Conservation (phyloP, 2,329 filamentous ascomycete species). For the Westerdykella aurantiaca region DNA sequence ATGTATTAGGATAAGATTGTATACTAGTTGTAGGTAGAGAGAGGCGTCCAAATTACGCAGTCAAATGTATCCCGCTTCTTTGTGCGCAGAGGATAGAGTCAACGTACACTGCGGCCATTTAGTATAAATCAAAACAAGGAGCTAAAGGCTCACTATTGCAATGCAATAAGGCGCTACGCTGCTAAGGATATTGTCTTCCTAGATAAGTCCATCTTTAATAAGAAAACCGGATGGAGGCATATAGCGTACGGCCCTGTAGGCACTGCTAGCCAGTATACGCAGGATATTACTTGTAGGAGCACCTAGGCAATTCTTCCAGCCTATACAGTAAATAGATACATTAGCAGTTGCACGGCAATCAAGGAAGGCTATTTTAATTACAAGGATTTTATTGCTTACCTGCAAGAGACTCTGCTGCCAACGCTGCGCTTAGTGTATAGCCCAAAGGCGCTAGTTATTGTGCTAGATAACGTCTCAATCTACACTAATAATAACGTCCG, state of each 20-base stretch:
- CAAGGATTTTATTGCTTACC: slow-evolving; percentile 1
- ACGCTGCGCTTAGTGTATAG: not conserved
- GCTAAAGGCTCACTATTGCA: not conserved
- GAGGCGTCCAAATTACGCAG: not conserved
- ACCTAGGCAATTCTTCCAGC: slow-evolving; percentile 7
- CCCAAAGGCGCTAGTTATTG: not conserved
- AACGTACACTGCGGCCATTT: not conserved
- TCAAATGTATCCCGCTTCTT: not conserved
- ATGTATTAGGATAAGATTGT: slow-evolving; percentile 2
- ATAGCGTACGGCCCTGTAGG: slow-evolving; percentile 6
- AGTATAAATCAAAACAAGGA: not conserved
- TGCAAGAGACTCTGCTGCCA: not conserved
- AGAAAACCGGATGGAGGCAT: slow-evolving; percentile 10
- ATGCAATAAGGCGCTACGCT: slow-evolving; percentile 2
- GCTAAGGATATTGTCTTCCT: slow-evolving; percentile 8
- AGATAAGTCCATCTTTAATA: slow-evolving; percentile 8
- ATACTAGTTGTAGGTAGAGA: slow-evolving; percentile 2
- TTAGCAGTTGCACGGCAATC: not conserved
- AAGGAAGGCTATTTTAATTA: not conserved
- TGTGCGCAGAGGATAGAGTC: not conserved
- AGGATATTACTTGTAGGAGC: not conserved
- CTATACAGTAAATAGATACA: slow-evolving; percentile 6
- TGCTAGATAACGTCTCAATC: not conserved
- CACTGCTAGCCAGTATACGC: no score
- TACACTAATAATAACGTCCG: not conserved